phyloP scores from a whole-genome alignment of 2,329 filamentous ascomycete genomes.

The Aspergillus sp. region DNA sequence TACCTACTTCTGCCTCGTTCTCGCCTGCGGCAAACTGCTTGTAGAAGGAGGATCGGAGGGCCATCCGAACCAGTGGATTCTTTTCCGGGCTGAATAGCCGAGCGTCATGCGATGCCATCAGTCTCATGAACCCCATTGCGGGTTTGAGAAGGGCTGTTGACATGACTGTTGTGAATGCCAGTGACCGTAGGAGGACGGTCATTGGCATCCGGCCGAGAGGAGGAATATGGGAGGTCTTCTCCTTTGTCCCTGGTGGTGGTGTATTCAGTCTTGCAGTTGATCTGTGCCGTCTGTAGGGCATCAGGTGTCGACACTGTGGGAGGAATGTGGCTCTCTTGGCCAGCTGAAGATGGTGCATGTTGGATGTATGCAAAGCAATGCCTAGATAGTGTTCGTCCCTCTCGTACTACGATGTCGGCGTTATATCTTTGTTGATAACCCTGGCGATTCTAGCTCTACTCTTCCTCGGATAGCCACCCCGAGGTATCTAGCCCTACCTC shows the following conservation, averaged over 20 bases:
- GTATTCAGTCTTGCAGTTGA: not conserved
- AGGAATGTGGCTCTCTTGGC: not conserved
- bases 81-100: not conserved
- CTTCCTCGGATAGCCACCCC: not conserved
- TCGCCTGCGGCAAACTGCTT: slow-evolving; percentile 89
- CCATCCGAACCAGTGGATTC: not conserved
- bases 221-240: not conserved
- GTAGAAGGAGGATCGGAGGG: slow-evolving; percentile 54
- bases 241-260: not conserved
- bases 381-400: not conserved
- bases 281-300: not conserved
- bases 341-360: not conserved
- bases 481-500: not conserved
- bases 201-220: not conserved
- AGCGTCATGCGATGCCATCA: not conserved
- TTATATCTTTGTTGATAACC: not conserved
- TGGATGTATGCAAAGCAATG: not conserved
- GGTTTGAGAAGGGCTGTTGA: not conserved
- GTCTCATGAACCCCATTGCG: not conserved
- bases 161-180: not conserved
- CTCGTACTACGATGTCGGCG: not conserved
- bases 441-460: not conserved
- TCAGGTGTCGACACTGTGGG: not conserved
- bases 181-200: not conserved
- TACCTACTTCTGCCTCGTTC: slow-evolving; percentile 42